Conservation (phyloP, 306 rosid genomes). For the Cicer bijugum region DNA sequence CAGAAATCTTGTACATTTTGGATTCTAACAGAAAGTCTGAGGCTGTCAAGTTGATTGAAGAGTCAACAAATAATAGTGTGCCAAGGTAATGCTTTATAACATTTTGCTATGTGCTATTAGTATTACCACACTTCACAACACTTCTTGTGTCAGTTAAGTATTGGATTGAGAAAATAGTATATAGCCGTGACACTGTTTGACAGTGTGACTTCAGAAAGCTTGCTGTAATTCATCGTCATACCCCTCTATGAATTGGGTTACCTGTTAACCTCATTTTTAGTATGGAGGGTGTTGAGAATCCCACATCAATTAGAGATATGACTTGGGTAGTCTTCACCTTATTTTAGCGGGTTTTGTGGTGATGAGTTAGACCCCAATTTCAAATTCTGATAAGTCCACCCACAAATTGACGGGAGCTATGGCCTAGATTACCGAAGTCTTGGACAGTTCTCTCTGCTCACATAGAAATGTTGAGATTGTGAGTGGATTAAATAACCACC, state of each 20-base stretch:
- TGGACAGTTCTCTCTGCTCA: neutral
- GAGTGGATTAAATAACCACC: neutral
- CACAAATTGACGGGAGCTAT: neutral
- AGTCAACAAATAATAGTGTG: conserved; percentile 61
- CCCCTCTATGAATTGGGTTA: neutral
- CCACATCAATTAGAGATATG: neutral
- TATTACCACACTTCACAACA: neutral
- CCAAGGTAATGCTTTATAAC: conserved; percentile 56
- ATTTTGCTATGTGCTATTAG: neutral
- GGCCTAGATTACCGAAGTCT: neutral
- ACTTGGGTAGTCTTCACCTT: neutral
- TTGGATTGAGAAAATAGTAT: conserved; percentile 9
- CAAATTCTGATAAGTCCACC: neutral
- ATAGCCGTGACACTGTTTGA: neutral
- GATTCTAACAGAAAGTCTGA: conserved; percentile 71
- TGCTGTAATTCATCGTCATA: conserved; percentile 22
- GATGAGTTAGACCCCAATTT: neutral
- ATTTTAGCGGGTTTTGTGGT: neutral
- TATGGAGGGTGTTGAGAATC: neutral
- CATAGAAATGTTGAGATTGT: neutral
- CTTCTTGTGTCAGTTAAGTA: conserved; percentile 12
- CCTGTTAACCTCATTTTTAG: neutral
- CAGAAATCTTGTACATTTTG: conserved; percentile 73
- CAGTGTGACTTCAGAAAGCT: conserved; percentile 20
- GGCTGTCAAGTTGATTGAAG: conserved; percentile 80